Percentiles rank a stretch among this genome's conserved stretches.
phyloP scores from a whole-genome alignment of 352 stramenopile species.

The Phytopythium litorale region DNA sequence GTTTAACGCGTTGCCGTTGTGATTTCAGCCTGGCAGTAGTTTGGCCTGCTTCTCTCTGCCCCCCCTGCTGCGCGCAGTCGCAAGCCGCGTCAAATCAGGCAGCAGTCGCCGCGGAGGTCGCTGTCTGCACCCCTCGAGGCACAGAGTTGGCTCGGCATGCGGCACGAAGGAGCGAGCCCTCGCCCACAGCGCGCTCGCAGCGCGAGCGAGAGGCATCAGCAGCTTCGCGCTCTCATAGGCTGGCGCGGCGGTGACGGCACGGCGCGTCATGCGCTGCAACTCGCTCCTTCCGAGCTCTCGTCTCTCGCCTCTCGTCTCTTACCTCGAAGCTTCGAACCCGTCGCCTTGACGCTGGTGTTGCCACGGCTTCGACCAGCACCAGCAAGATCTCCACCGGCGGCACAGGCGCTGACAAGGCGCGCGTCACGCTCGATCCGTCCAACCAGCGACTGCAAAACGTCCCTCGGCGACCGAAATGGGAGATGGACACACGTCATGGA shows the following conservation, averaged over 20 bases:
- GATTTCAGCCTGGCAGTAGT: neutral
- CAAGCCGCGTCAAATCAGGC: neutral
- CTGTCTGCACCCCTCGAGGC: neutral
- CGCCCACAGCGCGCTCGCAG: neutral
- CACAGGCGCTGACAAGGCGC: neutral
- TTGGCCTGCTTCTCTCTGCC: too few species aligned
- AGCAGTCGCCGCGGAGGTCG: neutral
- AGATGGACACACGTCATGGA: neutral
- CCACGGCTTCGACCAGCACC: neutral
- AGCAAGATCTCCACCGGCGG: conserved; percentile 1
- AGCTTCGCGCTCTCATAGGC: neutral
- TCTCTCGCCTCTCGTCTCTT: neutral
- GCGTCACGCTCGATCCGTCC: neutral
- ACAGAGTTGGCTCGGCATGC: neutral
- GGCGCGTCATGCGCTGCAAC: neutral
- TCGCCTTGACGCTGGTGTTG: neutral
- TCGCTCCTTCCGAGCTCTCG: neutral
- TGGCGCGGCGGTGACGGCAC: neutral
- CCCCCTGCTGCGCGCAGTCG: too few species aligned
- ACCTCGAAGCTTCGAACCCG: neutral
- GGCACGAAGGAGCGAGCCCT: neutral
- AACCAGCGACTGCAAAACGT: neutral
- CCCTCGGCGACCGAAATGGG: neutral
- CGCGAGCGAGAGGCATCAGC: neutral
- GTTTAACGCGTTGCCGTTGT: neutral